Conservation (phyloP, 2,329 filamentous ascomycete species). For the Knufia petricola region DNA sequence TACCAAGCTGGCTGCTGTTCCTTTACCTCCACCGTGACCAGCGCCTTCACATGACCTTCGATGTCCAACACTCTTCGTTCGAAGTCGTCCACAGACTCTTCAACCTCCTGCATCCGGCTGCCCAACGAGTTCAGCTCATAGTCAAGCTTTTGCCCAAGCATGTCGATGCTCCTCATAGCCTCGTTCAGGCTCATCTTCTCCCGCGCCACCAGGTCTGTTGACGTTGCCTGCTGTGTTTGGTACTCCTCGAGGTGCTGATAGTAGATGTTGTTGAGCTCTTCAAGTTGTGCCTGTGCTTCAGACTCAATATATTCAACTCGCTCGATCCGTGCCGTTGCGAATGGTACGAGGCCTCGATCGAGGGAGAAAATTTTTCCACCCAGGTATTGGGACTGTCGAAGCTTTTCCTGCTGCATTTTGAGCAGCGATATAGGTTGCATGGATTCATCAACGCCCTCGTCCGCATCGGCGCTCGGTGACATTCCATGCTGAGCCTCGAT, state of each 20-base stretch:
- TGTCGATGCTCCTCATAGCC: constrained; percentile 66
- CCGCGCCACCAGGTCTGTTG: constrained; percentile 58
- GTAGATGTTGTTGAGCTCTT: constrained; percentile 58
- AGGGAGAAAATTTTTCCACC: constrained; percentile 16
- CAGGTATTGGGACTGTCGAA: constrained; percentile 18
- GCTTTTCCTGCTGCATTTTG: constrained; percentile 28
- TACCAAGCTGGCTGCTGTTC: neutral
- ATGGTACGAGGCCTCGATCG: constrained; percentile 30
- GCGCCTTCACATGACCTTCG: constrained; percentile 53
- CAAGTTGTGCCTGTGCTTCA: constrained; percentile 52
- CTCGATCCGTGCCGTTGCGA: constrained; percentile 35
- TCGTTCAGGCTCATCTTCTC: constrained; percentile 62
- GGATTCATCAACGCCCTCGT: constrained; percentile 5
- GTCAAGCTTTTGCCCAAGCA: constrained; percentile 73
- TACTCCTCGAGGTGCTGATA: constrained; percentile 61
- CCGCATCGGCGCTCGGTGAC: neutral
- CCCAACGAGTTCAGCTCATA: constrained; percentile 80
- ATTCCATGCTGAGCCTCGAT: constrained; percentile 16
- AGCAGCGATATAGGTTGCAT: constrained; percentile 6
- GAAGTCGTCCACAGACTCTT: constrained; percentile 70
- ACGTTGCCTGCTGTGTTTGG: constrained; percentile 55
- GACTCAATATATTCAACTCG: constrained; percentile 51
- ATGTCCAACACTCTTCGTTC: constrained; percentile 66
- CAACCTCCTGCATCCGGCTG: constrained; percentile 75
- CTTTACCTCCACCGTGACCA: constrained; percentile 47